Conservation (phyloP, 495 filamentous ascomycete species). For the Bacidia gigantensis region DNA sequence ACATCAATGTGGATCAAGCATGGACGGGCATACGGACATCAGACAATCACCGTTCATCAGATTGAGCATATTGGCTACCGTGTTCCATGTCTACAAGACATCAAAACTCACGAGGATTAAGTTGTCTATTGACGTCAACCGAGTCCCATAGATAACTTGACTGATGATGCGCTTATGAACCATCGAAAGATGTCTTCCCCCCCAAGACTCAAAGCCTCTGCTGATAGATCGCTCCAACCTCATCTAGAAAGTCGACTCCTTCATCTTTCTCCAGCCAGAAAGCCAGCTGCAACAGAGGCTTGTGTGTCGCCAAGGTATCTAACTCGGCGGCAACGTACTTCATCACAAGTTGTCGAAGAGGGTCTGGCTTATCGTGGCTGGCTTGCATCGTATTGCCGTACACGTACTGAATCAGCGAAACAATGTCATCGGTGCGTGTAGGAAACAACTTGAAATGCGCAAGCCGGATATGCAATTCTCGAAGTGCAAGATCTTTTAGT, state of each 20-base stretch:
- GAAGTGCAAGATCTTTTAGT: conserved; percentile 21
- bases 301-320: conserved; percentile 14
- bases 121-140: too few relatives aligned
- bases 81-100: too few relatives aligned
- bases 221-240: conserved; percentile 15
- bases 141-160: too few relatives aligned
- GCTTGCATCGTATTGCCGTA: conserved; percentile 15
- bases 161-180: too few relatives aligned
- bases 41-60: too few relatives aligned
- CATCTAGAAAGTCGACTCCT: conserved; percentile 10
- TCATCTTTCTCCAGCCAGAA: conserved; percentile 18
- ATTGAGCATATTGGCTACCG: too few relatives aligned
- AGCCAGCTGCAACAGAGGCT: conserved; percentile 12
- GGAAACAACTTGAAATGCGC: conserved; percentile 20
- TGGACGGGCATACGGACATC: too few relatives aligned
- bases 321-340: conserved; percentile 22
- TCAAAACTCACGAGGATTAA: too few relatives aligned
- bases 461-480: conserved; percentile 23
- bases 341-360: conserved; percentile 19
- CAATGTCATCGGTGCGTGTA: conserved; percentile 17
- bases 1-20: too few relatives aligned
- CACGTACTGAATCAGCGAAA: conserved; percentile 24
- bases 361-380: neutral
- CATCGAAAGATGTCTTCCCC: too few relatives aligned
- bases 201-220: conserved; percentile 13